These are phyloP conservation scores for Phytopythium cucurbitacearum DNA, from an alignment of 352 stramenopile species.

Conservation along the genomic window DNA sequence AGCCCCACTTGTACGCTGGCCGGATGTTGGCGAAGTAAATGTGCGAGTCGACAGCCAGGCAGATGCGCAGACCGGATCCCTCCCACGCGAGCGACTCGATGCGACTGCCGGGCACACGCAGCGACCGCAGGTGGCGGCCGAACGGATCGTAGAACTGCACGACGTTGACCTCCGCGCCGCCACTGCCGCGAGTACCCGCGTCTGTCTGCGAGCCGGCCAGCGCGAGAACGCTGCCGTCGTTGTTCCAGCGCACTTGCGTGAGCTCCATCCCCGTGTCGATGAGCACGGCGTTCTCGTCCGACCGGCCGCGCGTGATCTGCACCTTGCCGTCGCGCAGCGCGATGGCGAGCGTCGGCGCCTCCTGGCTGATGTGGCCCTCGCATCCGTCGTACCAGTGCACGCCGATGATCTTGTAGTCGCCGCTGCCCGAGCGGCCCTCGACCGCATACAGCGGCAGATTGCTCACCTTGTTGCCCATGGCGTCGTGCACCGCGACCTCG, in stretches of 20 bases:
- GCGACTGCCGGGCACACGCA: conserved; percentile 83
- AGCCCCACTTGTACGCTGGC: conserved; percentile 90
- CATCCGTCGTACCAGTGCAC: conserved; percentile 85
- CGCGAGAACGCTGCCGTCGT: conserved; percentile 88
- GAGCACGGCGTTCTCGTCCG: conserved; percentile 84
- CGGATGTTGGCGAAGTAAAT: conserved; percentile 96
- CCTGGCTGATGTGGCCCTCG: conserved; percentile 84
- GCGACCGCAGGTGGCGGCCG: conserved; percentile 77
- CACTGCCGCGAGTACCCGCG: conserved; percentile 20
- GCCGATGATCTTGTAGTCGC: conserved; percentile 77
- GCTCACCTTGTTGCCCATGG: conserved; percentile 83
- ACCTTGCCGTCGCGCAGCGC: conserved; percentile 90
- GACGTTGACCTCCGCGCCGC: conserved; percentile 66
- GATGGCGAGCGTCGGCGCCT: conserved; percentile 88
- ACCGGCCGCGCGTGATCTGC: conserved; percentile 87
- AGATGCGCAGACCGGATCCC: conserved; percentile 87
- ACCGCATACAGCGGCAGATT: conserved; percentile 78
- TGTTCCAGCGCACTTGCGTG: conserved; percentile 87
- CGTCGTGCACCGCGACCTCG: conserved; percentile 84
- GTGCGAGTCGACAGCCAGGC: conserved; percentile 91
- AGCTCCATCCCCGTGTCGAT: conserved; percentile 90
- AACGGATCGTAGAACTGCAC: conserved; percentile 93
- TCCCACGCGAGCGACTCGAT: conserved; percentile 92
- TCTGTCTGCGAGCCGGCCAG: conserved; percentile 69
- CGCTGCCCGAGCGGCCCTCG: conserved; percentile 24